Base-by-base conservation (phyloP, 2,329 filamentous ascomycete genomes). In the Neonectria hederae region DNA sequence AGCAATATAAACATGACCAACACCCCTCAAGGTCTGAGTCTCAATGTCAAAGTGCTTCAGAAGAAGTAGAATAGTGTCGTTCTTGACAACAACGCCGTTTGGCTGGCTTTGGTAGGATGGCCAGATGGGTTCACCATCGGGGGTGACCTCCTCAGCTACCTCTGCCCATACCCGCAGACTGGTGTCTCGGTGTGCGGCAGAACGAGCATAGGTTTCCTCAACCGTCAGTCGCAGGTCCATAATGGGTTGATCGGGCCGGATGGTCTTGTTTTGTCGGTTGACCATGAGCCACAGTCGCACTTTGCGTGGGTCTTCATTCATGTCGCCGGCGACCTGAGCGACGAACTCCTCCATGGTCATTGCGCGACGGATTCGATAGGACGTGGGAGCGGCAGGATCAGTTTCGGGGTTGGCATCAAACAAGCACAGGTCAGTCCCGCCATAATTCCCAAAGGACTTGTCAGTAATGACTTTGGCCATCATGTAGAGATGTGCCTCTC, bases 241-340 rank as follows among this genome's bases (percentile, higher is more conserved):
- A 53, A 99, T 89, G 0, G 94, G 92, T 63, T 93, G 90, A 76
- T 99, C 96, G 0, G 97, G 96, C 19, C 96, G 89, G 40, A 93
- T 91, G 0, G 96, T 99, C 79, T 97, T 97, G 77, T 99, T 99
- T 78, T 99, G 96, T 11, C 96, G 91, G 76, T 97, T 98, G 1
- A 99, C 96, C 94, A 99, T 97, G 59, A 93, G 89, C 97, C 96
- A 99, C 19, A 97, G 87, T 22, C 96, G 89, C 24, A 98, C 81
- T 65, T 88, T 87, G 61, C 89, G 88, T 0, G 90, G 83, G 48
- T 94, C 89, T 54, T 91, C 79, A 0, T 83, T 85, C 54, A 91
- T 84, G 61, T 97, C 91, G 42, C 87, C 80, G 0, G 92, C 94
- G 64, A 98, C 85, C 22, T 86, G 85, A 26, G 83, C 82, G 5